phyloP scores from a whole-genome alignment of 2,329 filamentous ascomycete genomes.

The Zopfia rhizophila region DNA sequence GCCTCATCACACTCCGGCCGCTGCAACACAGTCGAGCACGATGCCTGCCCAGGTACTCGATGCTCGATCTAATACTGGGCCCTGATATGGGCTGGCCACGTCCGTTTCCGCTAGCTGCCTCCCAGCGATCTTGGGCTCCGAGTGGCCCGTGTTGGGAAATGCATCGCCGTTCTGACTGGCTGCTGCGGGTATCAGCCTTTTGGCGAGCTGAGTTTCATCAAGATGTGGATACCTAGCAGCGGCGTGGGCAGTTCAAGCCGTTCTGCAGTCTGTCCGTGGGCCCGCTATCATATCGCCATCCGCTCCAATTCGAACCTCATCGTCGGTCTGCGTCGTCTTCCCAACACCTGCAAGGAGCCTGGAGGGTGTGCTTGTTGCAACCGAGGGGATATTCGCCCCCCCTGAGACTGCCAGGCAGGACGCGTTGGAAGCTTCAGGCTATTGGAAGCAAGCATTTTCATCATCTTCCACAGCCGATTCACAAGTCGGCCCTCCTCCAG shows the following conservation, averaged over 20 bases:
- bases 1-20: too few species aligned
- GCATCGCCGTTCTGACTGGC: conserved; percentile 23
- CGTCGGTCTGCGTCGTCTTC: not conserved
- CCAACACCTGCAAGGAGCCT: not conserved
- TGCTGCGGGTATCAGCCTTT: conserved; percentile 22
- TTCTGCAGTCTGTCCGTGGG: conserved; percentile 21
- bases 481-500: conserved; percentile 35
- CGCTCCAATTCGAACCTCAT: not conserved
- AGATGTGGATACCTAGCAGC: too few species aligned
- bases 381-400: not conserved
- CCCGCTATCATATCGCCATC: conserved; percentile 1
- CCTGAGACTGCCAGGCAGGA: conserved; percentile 1
- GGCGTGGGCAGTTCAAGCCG: conserved; percentile 19
- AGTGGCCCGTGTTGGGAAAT: too few species aligned
- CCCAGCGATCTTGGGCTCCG: conserved; percentile 27
- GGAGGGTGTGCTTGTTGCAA: too few species aligned
- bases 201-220: conserved; percentile 17
- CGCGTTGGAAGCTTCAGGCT: conserved; percentile 31
- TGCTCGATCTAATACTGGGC: conserved; percentile 25
- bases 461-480: not conserved
- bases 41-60: too few species aligned
- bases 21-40: too few species aligned
- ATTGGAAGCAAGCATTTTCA: conserved; percentile 21
- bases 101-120: conserved; percentile 23
- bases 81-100: conserved; percentile 25